These are phyloP conservation scores for Epicoccum nigrum DNA, from an alignment of 2,329 filamentous ascomycete species.

Conservation along the genomic window DNA sequence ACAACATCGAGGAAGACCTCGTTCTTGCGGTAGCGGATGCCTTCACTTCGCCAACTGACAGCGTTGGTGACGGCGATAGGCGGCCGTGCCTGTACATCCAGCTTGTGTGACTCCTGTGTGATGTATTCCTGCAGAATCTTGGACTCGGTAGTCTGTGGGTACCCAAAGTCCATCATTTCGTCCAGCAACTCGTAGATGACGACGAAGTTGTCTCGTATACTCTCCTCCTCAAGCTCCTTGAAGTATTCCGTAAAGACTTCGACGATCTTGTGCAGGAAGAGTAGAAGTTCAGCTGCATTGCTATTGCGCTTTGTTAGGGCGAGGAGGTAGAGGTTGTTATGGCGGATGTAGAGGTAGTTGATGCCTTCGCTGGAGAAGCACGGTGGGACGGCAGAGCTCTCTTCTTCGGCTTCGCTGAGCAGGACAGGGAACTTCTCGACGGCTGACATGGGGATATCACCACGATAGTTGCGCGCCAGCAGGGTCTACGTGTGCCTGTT, in stretches of 20 bases:
- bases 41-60: constrained; percentile 96
- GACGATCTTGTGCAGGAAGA: constrained; percentile 97
- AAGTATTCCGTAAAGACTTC: constrained; percentile 99
- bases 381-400: constrained; percentile 93
- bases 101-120: constrained; percentile 97
- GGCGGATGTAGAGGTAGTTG: constrained; percentile 99
- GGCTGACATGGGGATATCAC: constrained; percentile 98
- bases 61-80: constrained; percentile 98
- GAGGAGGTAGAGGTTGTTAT: constrained; percentile 98
- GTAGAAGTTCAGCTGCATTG: constrained; percentile 96
- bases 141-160: constrained; percentile 96
- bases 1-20: constrained; percentile 98
- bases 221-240: constrained; percentile 98
- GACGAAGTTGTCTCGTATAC: constrained; percentile 98
- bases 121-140: constrained; percentile 99
- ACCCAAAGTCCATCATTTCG: constrained; percentile 99
- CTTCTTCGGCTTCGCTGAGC: constrained; percentile 97
- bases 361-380: constrained; percentile 99
- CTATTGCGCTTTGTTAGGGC: constrained; percentile 98
- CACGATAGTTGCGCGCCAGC: constrained; percentile 95
- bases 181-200: constrained; percentile 98
- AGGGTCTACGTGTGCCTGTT: constrained; percentile 72
- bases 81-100: constrained; percentile 93
- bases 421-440: constrained; percentile 98
- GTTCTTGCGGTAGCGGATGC: constrained; percentile 98